phyloP scores from a whole-genome alignment of 1,284 basidiomycete genomes.

The Coniferiporia weirii region DNA sequence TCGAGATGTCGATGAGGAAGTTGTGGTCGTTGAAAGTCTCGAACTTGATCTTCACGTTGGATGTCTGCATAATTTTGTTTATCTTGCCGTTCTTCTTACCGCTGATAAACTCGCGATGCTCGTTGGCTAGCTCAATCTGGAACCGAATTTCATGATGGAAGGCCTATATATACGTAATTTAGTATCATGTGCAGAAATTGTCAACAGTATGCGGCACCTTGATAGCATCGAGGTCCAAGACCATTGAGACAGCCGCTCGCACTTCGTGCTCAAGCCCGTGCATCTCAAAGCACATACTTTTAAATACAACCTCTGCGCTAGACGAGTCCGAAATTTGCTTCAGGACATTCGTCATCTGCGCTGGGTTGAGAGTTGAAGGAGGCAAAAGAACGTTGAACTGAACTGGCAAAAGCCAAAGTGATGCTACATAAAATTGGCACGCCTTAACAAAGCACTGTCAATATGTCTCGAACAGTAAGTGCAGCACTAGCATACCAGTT shows the following conservation, averaged over 20 bases:
- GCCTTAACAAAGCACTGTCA: conserved; percentile 46
- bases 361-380: conserved; percentile 75
- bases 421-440: conserved; percentile 93
- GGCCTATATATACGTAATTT: conserved; percentile 38
- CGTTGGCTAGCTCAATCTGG: conserved; percentile 97
- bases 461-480: conserved; percentile 4
- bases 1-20: conserved; percentile 93
- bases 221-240: conserved; percentile 87
- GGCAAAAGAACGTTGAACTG: conserved; percentile 91
- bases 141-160: conserved; percentile 98
- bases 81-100: conserved; percentile 99
- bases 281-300: conserved; percentile 96
- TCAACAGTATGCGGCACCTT: conserved; percentile 50
- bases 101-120: conserved; percentile 97
- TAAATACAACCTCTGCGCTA: conserved; percentile 94
- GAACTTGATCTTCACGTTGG: conserved; percentile 97
- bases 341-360: conserved; percentile 80
- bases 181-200: conserved; percentile 6
- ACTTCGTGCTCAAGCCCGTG: conserved; percentile 96
- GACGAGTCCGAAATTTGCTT: conserved; percentile 85
- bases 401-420: conserved; percentile 91
- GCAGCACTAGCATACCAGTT: conserved; percentile 58
- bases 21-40: conserved; percentile 99
- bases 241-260: conserved; percentile 77
- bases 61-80: conserved; percentile 97